Evolutionary conservation across 495 filamentous ascomycete species (phyloP), one percentile per base, ranked within the genome.

Genomic region (Daldinia vernicosa): DNA sequence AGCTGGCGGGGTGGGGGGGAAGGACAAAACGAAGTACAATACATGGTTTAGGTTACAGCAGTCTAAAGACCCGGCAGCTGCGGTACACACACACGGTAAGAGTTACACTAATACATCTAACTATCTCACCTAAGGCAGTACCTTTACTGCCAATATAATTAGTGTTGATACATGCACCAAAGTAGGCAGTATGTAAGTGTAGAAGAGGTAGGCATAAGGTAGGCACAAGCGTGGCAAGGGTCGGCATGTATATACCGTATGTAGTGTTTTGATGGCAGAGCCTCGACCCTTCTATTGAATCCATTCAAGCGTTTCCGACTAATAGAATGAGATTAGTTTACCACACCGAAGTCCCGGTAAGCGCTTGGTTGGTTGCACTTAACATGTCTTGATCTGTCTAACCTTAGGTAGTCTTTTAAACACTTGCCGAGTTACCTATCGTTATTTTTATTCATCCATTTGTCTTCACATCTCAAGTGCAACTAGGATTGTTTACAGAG

Each of bases 201-300:
- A 33, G 8, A 1, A 32, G 6, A 28, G 1, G 27, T 28, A 33
- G 32, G 32, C 32, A 11, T 33, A 33, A 33, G 56, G 55, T 32
- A 67, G 63, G 63, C 54, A 66, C 30, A 50, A 55, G 56, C 28
- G 50, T 47, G 57, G 35, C 56, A 60, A 55, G 47, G 64, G 43
- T 47, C 7, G 9, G 4, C 3, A 35, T 11, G 33, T 35, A 32
- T 52, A n/a, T n/a, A n/a, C n/a, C n/a, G n/a, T n/a, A n/a, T n/a
- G n/a, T n/a, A n/a, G n/a, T n/a, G n/a, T n/a, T n/a, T n/a, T 15
- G 26, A 47, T 17, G 27, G 28, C 27, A 67, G 50, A 67, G 50
- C 56, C 64, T 60, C 56, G 47, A 67, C 64, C 62, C 28, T 65
- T 65, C 53, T 39, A 57, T 65, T 66, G 28, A 45, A 30, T 65